These are phyloP conservation scores for Lactifluus volemus DNA, from an alignment of 768 basidiomycete genomes.

Conservation along the genomic window DNA sequence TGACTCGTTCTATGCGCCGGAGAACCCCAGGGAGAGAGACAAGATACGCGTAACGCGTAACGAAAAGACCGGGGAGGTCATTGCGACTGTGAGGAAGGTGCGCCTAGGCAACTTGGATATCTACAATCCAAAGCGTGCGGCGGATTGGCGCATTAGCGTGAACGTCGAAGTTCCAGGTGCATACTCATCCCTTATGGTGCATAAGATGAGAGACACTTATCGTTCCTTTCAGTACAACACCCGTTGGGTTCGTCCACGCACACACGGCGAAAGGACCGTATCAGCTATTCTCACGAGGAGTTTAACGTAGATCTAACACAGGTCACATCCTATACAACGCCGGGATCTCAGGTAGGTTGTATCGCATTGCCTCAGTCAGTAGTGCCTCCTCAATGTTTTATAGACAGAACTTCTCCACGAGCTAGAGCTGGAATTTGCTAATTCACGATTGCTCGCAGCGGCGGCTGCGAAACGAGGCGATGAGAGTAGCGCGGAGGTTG, in stretches of 20 bases:
- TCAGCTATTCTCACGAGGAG: slow-evolving; percentile 91
- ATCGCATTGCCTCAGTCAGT: background rate
- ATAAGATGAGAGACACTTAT: background rate
- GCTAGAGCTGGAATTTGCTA: slow-evolving; percentile 80
- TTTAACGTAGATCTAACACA: slow-evolving; percentile 92
- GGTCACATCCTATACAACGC: slow-evolving; percentile 51
- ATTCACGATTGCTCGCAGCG: slow-evolving; percentile 60
- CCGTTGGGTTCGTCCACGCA: slow-evolving; percentile 54
- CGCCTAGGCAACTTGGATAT: slow-evolving; percentile 85
- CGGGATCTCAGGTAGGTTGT: slow-evolving; percentile 41
- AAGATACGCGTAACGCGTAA: slow-evolving; percentile 83
- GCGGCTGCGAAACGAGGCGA: slow-evolving; percentile 65
- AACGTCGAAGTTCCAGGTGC: slow-evolving; percentile 84
- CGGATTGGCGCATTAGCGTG: slow-evolving; percentile 92
- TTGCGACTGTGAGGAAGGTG: slow-evolving; percentile 69
- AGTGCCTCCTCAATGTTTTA: background rate
- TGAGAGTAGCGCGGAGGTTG: slow-evolving; percentile 47
- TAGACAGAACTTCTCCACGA: slow-evolving; percentile 69
- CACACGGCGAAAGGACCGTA: slow-evolving; percentile 76
- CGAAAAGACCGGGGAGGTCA: slow-evolving; percentile 58
- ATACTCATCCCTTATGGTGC: slow-evolving; percentile 22
- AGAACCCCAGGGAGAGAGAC: slow-evolving; percentile 31
- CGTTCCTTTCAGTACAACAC: slow-evolving; percentile 41
- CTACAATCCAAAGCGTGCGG: slow-evolving; percentile 67
- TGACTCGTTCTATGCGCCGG: slow-evolving; percentile 65